Base-by-base conservation (phyloP, 805 yeast species). In the Candida orba region DNA sequence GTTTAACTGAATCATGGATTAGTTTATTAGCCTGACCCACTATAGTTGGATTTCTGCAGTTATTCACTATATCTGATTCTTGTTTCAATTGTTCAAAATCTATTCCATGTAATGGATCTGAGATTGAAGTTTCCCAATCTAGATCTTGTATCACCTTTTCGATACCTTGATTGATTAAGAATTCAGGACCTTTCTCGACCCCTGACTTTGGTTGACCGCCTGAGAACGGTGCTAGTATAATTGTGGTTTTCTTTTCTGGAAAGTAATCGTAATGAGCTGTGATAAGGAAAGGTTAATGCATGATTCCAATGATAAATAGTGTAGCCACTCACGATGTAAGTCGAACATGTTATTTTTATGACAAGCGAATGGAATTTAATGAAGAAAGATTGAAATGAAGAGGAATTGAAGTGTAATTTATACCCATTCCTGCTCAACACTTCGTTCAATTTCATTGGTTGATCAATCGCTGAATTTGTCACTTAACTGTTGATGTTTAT, bases 121-220 rank as follows among this genome's bases (percentile, higher is more conserved):
- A 66, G 24, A 81, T 53, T 1, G 64, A 48, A 14, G 79, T 71
- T 13, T 69, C 60, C 96, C 96, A 91, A 20, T 91, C 95, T 39
- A 91, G 69, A 2, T 69, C 66, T 49, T 75, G 65, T 43, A 91
- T 59, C 55, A 84, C 84, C 23, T 69, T 51, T 48, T 75, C 69
- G 46, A 91, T 69, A 4, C 96, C 96, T 42, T 78, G 75, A 48
- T 82, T 74, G 38, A 89, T 63, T 51, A 91, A 68, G 63, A 78
- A 83, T 47, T 79, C 75, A n/a, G 99, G 98, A 31, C 97, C 99
- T 40, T 78, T 74, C 59, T 91, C 99, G 34, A 91, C 97, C 50
- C 99, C 99, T 22, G 80, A 75, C 59, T 87, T 86, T 34, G 88
- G 90, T 64, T 91, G 99, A 48, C 99, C 99, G 22, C 97, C 98